Evolutionary conservation across 345 rosid genomes (phyloP).

Genomic region (Excoecaria agallocha): DNA sequence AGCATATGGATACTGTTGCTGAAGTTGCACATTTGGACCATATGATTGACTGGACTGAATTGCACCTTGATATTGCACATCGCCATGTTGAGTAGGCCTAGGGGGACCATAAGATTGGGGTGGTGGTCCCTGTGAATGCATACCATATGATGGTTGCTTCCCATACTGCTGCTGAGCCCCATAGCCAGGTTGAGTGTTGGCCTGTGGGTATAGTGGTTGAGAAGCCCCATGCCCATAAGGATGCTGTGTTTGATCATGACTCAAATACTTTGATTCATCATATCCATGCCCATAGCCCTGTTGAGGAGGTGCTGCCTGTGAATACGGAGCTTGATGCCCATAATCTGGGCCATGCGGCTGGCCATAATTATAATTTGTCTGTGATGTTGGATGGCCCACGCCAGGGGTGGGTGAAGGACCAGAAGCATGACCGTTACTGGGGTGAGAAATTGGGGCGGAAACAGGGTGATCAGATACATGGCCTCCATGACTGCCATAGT

Average conservation of each 20-base stretch:
- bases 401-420: slow-evolving; percentile 47
- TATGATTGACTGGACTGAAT: slow-evolving; percentile 49
- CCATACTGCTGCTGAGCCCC: slow-evolving; percentile 64
- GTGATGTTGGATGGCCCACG: slow-evolving; percentile 50
- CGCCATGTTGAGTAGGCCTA: slow-evolving; percentile 52
- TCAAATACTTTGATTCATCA: slow-evolving; percentile 57
- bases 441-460: slow-evolving; percentile 40
- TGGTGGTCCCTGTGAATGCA: slow-evolving; percentile 47
- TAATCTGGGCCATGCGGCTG: slow-evolving; percentile 65
- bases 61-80: slow-evolving; percentile 53
- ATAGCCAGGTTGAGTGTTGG: slow-evolving; percentile 58
- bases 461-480: slow-evolving; percentile 39
- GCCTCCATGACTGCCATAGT: slow-evolving; percentile 68
- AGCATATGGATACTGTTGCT: slow-evolving; percentile 68
- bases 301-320: slow-evolving; percentile 53
- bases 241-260: slow-evolving; percentile 51
- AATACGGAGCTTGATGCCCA: slow-evolving; percentile 59
- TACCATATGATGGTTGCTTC: slow-evolving; percentile 53
- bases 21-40: slow-evolving; percentile 49
- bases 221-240: slow-evolving; percentile 59
- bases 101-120: slow-evolving; percentile 64
- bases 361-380: slow-evolving; percentile 64
- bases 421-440: slow-evolving; percentile 44
- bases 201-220: slow-evolving; percentile 58
- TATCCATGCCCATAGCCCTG: slow-evolving; percentile 68